These are phyloP conservation scores for Cryptosporidium tyzzeri DNA, from an alignment of 169 alveolate genomes.

Conservation along the genomic window DNA sequence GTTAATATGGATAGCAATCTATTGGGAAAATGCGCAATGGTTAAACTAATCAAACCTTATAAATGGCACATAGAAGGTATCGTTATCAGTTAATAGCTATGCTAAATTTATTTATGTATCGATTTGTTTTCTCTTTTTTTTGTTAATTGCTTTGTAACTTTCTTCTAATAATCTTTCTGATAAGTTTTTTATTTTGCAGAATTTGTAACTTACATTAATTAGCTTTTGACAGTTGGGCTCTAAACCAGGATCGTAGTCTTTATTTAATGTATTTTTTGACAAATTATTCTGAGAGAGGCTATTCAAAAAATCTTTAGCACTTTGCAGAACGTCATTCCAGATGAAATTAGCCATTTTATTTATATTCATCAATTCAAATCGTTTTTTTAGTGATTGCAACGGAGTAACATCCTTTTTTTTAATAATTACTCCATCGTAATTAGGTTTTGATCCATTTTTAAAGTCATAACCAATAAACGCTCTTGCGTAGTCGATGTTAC, in stretches of 20 bases:
- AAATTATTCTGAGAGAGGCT: not conserved
- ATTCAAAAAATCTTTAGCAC: slow-evolving; percentile 16
- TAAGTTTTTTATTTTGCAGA: slow-evolving; percentile 3
- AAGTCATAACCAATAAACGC: slow-evolving; percentile 50
- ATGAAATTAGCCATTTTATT: slow-evolving; percentile 43
- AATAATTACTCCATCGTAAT: slow-evolving; percentile 43
- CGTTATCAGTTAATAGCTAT: not conserved
- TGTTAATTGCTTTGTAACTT: slow-evolving; percentile 4
- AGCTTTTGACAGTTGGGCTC: not conserved
- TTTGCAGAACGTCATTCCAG: slow-evolving; percentile 44
- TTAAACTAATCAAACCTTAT: slow-evolving; percentile 81
- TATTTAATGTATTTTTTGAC: not conserved
- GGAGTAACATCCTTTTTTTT: slow-evolving; percentile 10
- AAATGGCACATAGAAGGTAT: slow-evolving; percentile 89
- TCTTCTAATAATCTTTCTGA: slow-evolving; percentile 45
- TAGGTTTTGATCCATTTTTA: slow-evolving; percentile 31
- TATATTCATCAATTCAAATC: slow-evolving; percentile 15
- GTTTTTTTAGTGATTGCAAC: slow-evolving; percentile 9
- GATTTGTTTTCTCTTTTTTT: slow-evolving; percentile 13
- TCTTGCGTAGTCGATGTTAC: slow-evolving; percentile 32
- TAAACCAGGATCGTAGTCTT: not conserved
- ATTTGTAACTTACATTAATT: not conserved
- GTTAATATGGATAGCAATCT: slow-evolving; percentile 81
- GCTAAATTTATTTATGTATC: not conserved
- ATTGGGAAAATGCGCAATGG: slow-evolving; percentile 84